Evolutionary conservation across 148 eudicot species (phyloP).

Genomic region (Chenopodium formosanum): DNA sequence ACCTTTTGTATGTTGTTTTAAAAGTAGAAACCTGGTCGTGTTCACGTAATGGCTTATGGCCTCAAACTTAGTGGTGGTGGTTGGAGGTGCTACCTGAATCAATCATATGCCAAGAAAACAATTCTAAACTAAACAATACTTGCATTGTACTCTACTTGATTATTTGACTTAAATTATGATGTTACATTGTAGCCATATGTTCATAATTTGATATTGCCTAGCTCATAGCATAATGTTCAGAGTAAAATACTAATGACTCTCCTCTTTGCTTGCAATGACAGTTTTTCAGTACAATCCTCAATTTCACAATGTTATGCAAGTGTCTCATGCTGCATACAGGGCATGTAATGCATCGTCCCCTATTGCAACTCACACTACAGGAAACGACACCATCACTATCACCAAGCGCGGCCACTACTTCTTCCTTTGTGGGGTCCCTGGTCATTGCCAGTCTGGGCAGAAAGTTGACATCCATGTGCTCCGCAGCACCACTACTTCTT

Average conservation of each 20-base stretch:
- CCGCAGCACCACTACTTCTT: constrained; percentile 10
- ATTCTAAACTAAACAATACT: background rate
- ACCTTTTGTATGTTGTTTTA: background rate
- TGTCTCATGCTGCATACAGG: constrained; percentile 55
- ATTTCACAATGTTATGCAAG: constrained; percentile 97
- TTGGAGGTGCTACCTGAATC: background rate
- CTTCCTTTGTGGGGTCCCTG: constrained; percentile 78
- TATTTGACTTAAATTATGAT: background rate
- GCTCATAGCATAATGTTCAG: background rate
- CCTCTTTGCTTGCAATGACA: constrained; percentile 25
- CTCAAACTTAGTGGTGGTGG: background rate
- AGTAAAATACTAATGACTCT: background rate
- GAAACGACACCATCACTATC: constrained; percentile 73
- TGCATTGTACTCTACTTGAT: background rate
- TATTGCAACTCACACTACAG: constrained; percentile 69
- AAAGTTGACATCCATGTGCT: constrained; percentile 67
- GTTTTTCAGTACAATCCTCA: constrained; percentile 75
- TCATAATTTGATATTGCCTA: background rate
- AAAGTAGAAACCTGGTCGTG: background rate
- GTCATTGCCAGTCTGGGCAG: constrained; percentile 81
- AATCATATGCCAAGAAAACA: background rate
- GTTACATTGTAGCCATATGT: background rate
- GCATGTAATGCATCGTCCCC: constrained; percentile 72
- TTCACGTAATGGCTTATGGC: background rate
- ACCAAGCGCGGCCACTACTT: constrained; percentile 66